Percentiles rank a stretch among this genome's conserved stretches.
phyloP scores from a whole-genome alignment of 805 yeast genomes.

The Vanderwaltozyma verrucispora region DNA sequence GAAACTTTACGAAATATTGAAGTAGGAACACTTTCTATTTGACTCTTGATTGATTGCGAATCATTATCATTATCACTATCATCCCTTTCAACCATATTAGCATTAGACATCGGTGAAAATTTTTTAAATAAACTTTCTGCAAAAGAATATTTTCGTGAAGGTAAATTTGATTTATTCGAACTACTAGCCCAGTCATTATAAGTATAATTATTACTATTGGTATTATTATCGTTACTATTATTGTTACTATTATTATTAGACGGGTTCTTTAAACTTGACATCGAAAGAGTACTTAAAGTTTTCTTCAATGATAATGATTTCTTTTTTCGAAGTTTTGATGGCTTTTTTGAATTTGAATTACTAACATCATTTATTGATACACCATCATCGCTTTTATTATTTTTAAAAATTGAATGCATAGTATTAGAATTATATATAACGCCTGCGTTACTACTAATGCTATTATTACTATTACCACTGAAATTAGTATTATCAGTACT shows the following conservation, averaged over 20 bases:
- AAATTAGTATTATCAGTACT: too few relatives aligned
- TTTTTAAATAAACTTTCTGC: conserved; percentile 19
- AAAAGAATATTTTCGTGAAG: conserved; percentile 19
- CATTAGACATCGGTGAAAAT: conserved; percentile 7
- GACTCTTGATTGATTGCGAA: background rate
- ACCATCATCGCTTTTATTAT: background rate
- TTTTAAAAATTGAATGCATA: background rate
- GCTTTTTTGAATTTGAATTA: background rate
- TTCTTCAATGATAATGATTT: conserved; percentile 7
- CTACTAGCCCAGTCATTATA: conserved; percentile 1
- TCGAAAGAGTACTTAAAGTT: conserved; percentile 19
- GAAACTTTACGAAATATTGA: conserved; percentile 1
- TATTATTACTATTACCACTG: background rate
- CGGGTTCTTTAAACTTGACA: conserved; percentile 5
- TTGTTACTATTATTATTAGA: conserved; percentile 1
- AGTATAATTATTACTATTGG: background rate
- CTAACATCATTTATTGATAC: background rate
- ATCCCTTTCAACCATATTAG: background rate
- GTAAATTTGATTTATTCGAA: conserved; percentile 3
- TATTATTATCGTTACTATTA: background rate
- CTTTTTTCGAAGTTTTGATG: background rate
- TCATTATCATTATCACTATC: background rate
- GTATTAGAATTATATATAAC: background rate
- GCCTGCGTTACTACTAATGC: background rate
- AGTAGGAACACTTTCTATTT: conserved; percentile 1